Evolutionary conservation across 768 basidiomycete species (phyloP).

Genomic region (Lactarius indigo): DNA sequence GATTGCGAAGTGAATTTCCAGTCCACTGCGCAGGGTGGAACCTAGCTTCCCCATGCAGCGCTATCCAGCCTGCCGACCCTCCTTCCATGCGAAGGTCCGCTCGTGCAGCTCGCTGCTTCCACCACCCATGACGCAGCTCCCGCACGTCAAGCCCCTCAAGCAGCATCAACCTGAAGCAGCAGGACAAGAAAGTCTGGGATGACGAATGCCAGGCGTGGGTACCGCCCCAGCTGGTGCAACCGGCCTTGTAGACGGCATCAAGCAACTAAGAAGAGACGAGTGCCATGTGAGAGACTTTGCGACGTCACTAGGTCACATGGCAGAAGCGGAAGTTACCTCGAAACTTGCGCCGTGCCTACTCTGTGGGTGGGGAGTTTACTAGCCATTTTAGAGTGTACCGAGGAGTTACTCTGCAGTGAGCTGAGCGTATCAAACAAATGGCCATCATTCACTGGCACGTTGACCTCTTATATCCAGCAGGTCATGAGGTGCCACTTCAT

Average conservation of each 20-base stretch:
- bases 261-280: slow-evolving; percentile 35
- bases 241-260: slow-evolving; percentile 39
- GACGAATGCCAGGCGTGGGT: no score
- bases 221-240: slow-evolving; percentile 49
- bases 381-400: background rate
- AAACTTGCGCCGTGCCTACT: slow-evolving; percentile 45
- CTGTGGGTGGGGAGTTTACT: slow-evolving; percentile 37
- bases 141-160: no score
- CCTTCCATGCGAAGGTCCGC: slow-evolving; percentile 76
- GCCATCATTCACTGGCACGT: background rate
- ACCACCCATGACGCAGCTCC: no score
- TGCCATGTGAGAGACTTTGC: no score
- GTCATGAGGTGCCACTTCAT: background rate
- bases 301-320: no score
- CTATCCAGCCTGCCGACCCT: slow-evolving; percentile 81
- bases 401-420: background rate
- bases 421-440: background rate
- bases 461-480: background rate
- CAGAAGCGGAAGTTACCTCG: slow-evolving; percentile 31
- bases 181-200: no score
- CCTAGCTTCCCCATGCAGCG: slow-evolving; percentile 72
- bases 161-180: no score
- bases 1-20: slow-evolving; percentile 49
- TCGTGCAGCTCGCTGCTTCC: no score
- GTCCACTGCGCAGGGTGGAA: slow-evolving; percentile 73